phyloP scores from a whole-genome alignment of 257 asterid genomes.

The Plantago ovata region DNA sequence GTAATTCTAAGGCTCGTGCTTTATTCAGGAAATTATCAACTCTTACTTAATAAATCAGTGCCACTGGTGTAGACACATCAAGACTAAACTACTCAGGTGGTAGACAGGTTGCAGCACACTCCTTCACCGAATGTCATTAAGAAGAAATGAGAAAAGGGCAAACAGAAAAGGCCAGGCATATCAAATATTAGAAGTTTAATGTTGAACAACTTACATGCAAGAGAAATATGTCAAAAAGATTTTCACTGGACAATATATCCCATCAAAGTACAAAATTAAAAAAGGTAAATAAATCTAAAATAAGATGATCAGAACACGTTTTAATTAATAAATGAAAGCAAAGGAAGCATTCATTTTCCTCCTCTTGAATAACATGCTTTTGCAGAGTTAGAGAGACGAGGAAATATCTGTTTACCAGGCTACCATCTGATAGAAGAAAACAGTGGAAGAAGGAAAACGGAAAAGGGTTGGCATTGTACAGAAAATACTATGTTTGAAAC shows the following conservation, averaged over 20 bases:
- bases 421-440: too few species aligned
- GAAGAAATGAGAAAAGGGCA: conserved; percentile 23
- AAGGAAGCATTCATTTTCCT: too few species aligned
- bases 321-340: too few species aligned
- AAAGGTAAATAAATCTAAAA: conserved; percentile 15
- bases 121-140: conserved; percentile 31
- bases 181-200: neutral
- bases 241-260: neutral
- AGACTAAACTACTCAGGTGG: conserved; percentile 40
- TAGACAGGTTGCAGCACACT: conserved; percentile 36
- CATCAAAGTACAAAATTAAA: neutral
- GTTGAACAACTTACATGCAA: neutral
- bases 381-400: too few species aligned
- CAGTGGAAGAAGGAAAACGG: too few species aligned
- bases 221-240: neutral
- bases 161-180: conserved; percentile 11
- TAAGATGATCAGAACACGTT: neutral
- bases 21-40: conserved; percentile 18
- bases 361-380: too few species aligned
- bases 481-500: too few species aligned
- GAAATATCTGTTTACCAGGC: too few species aligned
- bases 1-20: conserved; percentile 9
- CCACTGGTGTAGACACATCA: conserved; percentile 28
- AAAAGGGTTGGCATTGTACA: too few species aligned
- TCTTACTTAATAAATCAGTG: conserved; percentile 32